These are phyloP conservation scores for Triticum urartu DNA, from an alignment of 176 grass and related monocot genomes.

Conservation along the genomic window DNA sequence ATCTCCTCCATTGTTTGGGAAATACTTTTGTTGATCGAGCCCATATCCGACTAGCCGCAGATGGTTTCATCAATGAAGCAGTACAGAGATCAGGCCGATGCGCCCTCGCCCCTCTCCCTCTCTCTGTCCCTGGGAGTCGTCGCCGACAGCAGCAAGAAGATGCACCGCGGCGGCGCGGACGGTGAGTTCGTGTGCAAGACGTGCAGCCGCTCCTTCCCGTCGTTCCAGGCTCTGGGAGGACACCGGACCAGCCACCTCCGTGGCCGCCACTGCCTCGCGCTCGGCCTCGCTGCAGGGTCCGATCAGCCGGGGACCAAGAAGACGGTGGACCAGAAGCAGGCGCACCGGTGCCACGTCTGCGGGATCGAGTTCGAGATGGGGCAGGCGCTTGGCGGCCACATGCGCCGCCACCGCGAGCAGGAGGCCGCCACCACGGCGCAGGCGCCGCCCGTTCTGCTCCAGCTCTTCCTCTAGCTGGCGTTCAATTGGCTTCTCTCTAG, in stretches of 20 bases:
- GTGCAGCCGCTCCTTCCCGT: constrained; percentile 48
- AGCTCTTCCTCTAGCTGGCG: constrained; percentile 35
- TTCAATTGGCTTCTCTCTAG: background rate
- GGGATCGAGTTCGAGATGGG: constrained; percentile 44
- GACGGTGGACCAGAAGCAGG: background rate
- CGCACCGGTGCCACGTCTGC: constrained; percentile 46
- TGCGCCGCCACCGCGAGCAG: constrained; percentile 46
- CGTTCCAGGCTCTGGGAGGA: constrained; percentile 62
- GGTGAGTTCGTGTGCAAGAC: constrained; percentile 59
- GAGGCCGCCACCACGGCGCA: background rate
- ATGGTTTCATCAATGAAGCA: background rate
- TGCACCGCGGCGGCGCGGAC: background rate
- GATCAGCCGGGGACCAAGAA: background rate
- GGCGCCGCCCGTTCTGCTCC: constrained; percentile 40
- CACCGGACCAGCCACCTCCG: constrained; percentile 67
- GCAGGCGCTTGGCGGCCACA: constrained; percentile 68
- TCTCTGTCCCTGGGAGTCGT: constrained; percentile 6
- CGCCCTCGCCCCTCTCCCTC: constrained; percentile 16
- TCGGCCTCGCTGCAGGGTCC: background rate
- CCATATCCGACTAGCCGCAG: background rate
- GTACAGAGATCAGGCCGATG: background rate
- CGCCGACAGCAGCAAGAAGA: background rate
- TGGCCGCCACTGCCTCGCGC: constrained; percentile 34
- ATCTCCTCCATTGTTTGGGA: background rate
- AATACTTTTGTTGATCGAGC: no score